Evolutionary conservation across 495 filamentous ascomycete genomes (phyloP).

Genomic region (Podospora bellae-mahoneyi): DNA sequence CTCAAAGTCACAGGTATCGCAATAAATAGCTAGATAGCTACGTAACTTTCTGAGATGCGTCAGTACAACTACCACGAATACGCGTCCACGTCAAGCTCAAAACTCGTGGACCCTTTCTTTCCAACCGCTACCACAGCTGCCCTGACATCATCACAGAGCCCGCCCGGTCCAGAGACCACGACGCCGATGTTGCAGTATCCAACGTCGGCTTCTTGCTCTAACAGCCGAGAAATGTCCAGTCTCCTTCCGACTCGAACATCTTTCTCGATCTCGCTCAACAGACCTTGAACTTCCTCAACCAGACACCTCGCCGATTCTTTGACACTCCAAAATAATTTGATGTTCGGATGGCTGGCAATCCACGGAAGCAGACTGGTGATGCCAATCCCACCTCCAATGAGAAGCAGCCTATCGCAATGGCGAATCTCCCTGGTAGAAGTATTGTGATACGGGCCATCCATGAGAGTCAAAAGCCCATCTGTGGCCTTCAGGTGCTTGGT

Average conservation of each 20-base stretch:
- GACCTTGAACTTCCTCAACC: slow-evolving; percentile 24
- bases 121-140: slow-evolving; percentile 20
- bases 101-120: slow-evolving; percentile 11
- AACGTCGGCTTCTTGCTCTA: slow-evolving; percentile 28
- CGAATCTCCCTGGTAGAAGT: slow-evolving; percentile 12
- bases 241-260: neutral
- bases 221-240: slow-evolving; percentile 8
- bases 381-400: slow-evolving; percentile 45
- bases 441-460: slow-evolving; percentile 32
- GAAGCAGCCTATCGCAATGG: slow-evolving; percentile 32
- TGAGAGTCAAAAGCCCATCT: slow-evolving; percentile 24
- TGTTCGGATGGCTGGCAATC: slow-evolving; percentile 31
- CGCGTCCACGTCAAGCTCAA: slow-evolving; percentile 29
- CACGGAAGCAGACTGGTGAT: slow-evolving; percentile 38
- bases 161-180: slow-evolving; percentile 38
- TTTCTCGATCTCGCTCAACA: neutral
- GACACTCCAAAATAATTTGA: slow-evolving; percentile 39
- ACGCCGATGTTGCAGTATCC: slow-evolving; percentile 37
- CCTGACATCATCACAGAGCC: slow-evolving; percentile 27
- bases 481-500: slow-evolving; percentile 26
- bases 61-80: slow-evolving; percentile 22
- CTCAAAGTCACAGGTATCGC: too few relatives aligned
- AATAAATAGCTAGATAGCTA: too few relatives aligned
- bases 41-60: neutral
- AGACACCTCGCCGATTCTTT: slow-evolving; percentile 20